A percentile compares a stretch with the other conserved stretches of the same genome.
Evolutionary conservation across 2,329 filamentous ascomycete genomes (phyloP).

Genomic region (Colletotrichum higginsianum): DNA sequence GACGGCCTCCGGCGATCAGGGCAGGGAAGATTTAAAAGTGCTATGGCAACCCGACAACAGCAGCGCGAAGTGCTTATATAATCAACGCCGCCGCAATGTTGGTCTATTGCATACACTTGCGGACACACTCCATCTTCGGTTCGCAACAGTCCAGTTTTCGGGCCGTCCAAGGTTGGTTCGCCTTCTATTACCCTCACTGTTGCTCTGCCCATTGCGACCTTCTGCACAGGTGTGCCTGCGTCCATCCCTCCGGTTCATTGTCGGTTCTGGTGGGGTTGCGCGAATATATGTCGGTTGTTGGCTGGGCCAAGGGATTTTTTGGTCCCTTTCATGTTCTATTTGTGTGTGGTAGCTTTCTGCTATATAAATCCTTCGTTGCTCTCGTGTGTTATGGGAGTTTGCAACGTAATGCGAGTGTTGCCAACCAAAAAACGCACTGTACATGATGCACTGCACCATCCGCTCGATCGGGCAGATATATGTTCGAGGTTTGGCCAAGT

Average conservation of each 20-base stretch:
- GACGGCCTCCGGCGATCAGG: neutral
- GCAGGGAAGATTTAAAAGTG: neutral
- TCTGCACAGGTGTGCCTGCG: conserved; percentile 1
- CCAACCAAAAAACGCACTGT: conserved; percentile 21
- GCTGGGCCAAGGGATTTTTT: conserved; percentile 8
- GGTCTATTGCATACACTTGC: neutral
- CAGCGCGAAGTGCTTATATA: conserved; percentile 1
- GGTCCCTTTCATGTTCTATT: conserved; percentile 11
- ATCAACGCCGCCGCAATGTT: neutral
- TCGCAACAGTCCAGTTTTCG: neutral
- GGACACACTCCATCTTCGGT: neutral
- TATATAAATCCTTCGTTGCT: conserved; percentile 10
- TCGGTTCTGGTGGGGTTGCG: conserved; percentile 51
- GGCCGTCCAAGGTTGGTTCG: neutral
- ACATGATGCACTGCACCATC: conserved; percentile 16
- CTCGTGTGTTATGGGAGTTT: conserved; percentile 11
- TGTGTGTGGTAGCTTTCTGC: conserved; percentile 12
- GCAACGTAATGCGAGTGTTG: conserved; percentile 27
- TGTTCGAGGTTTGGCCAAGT: neutral
- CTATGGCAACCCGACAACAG: neutral
- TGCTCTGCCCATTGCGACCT: conserved; percentile 13
- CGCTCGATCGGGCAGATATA: conserved; percentile 25
- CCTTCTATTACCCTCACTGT: neutral
- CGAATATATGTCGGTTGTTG: conserved; percentile 52
- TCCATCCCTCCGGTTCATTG: conserved; percentile 9